phyloP scores from a whole-genome alignment of 768 basidiomycete species.

The Termitomyces sp. region DNA sequence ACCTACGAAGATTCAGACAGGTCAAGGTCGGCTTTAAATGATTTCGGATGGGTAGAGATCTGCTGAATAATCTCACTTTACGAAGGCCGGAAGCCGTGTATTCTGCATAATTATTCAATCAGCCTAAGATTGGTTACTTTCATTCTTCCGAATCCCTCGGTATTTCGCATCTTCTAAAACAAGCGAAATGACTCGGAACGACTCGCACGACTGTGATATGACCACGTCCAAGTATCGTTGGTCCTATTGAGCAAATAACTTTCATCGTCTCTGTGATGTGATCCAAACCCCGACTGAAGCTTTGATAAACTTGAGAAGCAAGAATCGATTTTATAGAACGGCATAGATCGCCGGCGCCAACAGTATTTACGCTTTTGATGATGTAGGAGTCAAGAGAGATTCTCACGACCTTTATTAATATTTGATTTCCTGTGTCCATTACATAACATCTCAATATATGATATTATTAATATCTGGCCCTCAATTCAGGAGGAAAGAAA shows the following conservation, averaged over 20 bases:
- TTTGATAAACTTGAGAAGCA: background rate
- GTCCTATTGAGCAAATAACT: background rate
- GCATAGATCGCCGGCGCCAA: too few species aligned
- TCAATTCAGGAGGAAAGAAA: too few species aligned
- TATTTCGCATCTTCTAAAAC: background rate
- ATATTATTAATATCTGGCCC: too few species aligned
- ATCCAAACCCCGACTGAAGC: too few species aligned
- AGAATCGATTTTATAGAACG: background rate
- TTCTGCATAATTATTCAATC: background rate
- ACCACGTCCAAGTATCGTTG: background rate
- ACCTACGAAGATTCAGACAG: background rate
- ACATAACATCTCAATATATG: too few species aligned
- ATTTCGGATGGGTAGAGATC: background rate
- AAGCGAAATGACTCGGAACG: background rate
- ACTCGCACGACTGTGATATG: background rate
- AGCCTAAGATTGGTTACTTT: slow-evolving; percentile 1
- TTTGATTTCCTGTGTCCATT: too few species aligned
- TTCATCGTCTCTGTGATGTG: background rate
- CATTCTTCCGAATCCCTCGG: slow-evolving; percentile 8
- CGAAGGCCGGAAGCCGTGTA: slow-evolving; percentile 4
- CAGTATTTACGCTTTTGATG: too few species aligned
- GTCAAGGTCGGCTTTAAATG: slow-evolving; percentile 5
- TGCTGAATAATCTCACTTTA: slow-evolving; percentile 11
- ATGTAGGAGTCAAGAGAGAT: too few species aligned
- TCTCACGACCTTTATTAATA: too few species aligned